phyloP scores from a whole-genome alignment of 805 yeast genomes.

The Cyberlindnera meyerae region DNA sequence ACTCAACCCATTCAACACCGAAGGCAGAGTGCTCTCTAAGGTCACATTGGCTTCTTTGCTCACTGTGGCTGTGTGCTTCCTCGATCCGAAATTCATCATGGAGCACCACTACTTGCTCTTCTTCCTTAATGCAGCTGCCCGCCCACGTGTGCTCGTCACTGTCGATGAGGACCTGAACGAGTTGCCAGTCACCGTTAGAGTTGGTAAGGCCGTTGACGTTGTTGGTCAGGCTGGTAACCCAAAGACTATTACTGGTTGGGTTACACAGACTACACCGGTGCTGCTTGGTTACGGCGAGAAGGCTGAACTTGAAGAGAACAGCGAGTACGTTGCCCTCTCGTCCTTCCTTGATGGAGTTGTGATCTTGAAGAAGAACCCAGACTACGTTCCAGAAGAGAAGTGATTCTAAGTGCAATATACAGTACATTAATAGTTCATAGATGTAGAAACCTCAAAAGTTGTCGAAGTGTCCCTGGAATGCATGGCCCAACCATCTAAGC shows the following conservation, averaged over 20 bases:
- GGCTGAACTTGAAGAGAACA: constrained; percentile 88
- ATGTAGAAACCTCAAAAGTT: neutral
- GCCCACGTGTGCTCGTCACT: constrained; percentile 90
- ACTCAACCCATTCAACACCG: constrained; percentile 83
- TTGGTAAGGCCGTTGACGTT: constrained; percentile 97
- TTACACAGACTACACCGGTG: constrained; percentile 97
- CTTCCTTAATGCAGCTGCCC: constrained; percentile 80
- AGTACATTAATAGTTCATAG: too few relatives aligned
- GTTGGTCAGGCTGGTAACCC: constrained; percentile 99
- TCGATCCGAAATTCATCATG: constrained; percentile 83
- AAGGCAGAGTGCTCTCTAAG: constrained; percentile 80
- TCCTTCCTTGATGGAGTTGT: constrained; percentile 89
- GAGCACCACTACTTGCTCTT: constrained; percentile 80
- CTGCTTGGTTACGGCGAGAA: constrained; percentile 89
- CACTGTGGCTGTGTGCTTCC: constrained; percentile 75
- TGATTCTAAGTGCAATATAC: too few relatives aligned
- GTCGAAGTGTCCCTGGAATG: constrained; percentile 41
- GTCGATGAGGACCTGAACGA: constrained; percentile 80
- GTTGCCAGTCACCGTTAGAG: constrained; percentile 92
- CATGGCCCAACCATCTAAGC: constrained; percentile 57
- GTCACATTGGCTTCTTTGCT: constrained; percentile 86
- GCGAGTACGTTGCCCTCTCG: constrained; percentile 81
- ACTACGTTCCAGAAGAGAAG: constrained; percentile 55
- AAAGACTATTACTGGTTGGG: constrained; percentile 99
- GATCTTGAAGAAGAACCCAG: constrained; percentile 86